Base-by-base conservation (phyloP, 805 yeast species). In the Priceomyces medius region DNA sequence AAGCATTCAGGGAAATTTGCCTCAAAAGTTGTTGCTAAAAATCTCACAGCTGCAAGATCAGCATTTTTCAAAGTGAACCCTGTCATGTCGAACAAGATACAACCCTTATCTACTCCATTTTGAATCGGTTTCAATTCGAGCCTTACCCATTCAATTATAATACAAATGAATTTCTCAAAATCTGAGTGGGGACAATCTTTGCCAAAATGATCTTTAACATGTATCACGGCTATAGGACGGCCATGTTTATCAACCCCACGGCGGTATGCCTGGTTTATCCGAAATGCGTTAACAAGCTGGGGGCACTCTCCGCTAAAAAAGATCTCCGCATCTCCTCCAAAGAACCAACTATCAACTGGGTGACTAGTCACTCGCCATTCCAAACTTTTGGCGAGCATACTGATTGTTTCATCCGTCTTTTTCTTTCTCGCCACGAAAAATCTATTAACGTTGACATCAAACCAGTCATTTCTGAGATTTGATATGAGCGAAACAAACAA, bases 1-100 rank as follows among this genome's bases (percentile, higher is more conserved):
- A 90, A 73, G 28, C 87, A 83, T 61, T 91, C 97, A 1, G 98
- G 98, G 59, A 88, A 91, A 59, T 90, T 95, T 0, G 93, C 91
- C 69, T 90, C 97, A 62, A 91, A 88, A 45, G 88, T 81, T 38
- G 79, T 74, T 44, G 88, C 81, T 66, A 91, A 77, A 63, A 86
- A 90, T 64, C 86, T 88, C 40, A 91, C 90, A 2, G 96, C 89
- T 2, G 78, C 74, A 55, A 88, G 85, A 65, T 90, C 98, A 87
- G 93, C 90, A 59, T 88, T 89, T 40, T 87, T 74, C 72, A 87
- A 74, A 7, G 89, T 76, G 56, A 90, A 89, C 4, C 81, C 93
- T 7, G 83, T 68, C 54, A 89, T 64, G 58, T 90, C 74, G 80
- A 38, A 38, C 9, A 38, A 27, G 19, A 43, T 40, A 19, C 36